Conservation (phyloP, 495 filamentous ascomycete species). For the Hyaloscypha finlandica region DNA sequence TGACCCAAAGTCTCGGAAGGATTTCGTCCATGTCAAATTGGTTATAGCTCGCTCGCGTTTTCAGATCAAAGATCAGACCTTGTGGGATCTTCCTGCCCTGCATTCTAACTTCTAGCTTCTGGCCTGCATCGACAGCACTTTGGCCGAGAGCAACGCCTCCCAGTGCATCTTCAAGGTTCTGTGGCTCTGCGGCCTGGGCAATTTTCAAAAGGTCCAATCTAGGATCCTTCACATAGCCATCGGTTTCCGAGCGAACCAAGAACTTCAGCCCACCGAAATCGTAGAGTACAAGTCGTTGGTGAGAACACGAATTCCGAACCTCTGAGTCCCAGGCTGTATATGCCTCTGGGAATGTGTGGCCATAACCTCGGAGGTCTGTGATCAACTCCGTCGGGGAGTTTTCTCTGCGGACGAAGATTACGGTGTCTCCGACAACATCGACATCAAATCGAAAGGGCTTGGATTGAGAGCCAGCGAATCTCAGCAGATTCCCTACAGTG, state of each 20-base stretch:
- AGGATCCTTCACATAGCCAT: constrained; percentile 52
- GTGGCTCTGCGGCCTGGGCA: not conserved
- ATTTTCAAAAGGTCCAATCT: not conserved
- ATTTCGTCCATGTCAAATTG: constrained; percentile 46
- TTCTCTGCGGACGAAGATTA: constrained; percentile 63
- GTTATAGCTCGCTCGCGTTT: constrained; percentile 55
- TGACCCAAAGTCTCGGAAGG: constrained; percentile 59
- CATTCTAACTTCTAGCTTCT: constrained; percentile 21
- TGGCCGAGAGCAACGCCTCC: not conserved
- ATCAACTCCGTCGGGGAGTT: constrained; percentile 56
- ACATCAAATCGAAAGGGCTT: constrained; percentile 58
- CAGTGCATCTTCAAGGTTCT: constrained; percentile 4
- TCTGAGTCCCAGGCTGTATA: constrained; percentile 60
- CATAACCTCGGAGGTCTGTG: constrained; percentile 55
- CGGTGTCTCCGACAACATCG: constrained; percentile 59
- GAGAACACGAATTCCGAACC: constrained; percentile 54
- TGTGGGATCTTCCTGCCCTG: constrained; percentile 43
- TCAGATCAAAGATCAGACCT: constrained; percentile 62
- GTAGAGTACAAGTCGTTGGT: constrained; percentile 64
- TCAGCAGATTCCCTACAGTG: constrained; percentile 54
- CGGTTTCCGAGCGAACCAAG: constrained; percentile 61
- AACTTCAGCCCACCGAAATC: constrained; percentile 55
- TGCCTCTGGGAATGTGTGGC: constrained; percentile 64
- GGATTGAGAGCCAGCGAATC: constrained; percentile 17
- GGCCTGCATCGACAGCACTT: not conserved